Evolutionary conservation across 192 early-diverging fungal species (phyloP), one percentile per base, ranked within the genome.

Genomic region (Podila epigama): DNA sequence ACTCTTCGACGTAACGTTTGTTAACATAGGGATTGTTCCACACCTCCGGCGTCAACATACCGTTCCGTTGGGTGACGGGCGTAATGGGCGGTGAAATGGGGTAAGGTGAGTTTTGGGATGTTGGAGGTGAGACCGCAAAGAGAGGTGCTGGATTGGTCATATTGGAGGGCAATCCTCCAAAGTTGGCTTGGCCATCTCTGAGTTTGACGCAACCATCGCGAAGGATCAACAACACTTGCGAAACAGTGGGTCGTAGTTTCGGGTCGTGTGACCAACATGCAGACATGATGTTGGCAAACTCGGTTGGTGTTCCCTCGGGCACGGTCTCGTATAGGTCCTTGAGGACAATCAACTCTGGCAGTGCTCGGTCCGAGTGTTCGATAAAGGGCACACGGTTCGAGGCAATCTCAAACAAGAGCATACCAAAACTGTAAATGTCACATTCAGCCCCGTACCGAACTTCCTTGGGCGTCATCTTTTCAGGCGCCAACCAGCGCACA

Each of bases 211-310:
- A 68, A n/a, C 64, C 66, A 25, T 68, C 65, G 27, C 72, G 58
- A 27, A 75, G 65, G 40, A 75, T 51, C 20, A 75, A 53, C 3
- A 75, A 44, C 18, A 75, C 72, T 39, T 75, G 72, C 1, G 72
- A 75, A 5, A 57, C 52, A 10, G 72, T 75, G 13, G 72, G 72
- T 40, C 72, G 51, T 20, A 75, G 31, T 16, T 65, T 58, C 42
- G 72, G 65, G 33, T 75, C 72, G 31, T 75, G 72, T 13, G 65
- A 75, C 72, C 72, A 75, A 42, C 72, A 75, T 4, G 72, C 72
- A 4, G 72, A 57, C 72, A 75, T 75, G 42, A 75, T 75, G 54
- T 75, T 68, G 20, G 59, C 42, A 51, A 58, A 75, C 32, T 75
- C 60, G 22, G 41, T 35, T 3, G 72, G 72, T 28, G 65, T 68